These are phyloP conservation scores for Neospermospora avenae DNA, from an alignment of 2,329 filamentous ascomycete species.

Conservation along the genomic window DNA sequence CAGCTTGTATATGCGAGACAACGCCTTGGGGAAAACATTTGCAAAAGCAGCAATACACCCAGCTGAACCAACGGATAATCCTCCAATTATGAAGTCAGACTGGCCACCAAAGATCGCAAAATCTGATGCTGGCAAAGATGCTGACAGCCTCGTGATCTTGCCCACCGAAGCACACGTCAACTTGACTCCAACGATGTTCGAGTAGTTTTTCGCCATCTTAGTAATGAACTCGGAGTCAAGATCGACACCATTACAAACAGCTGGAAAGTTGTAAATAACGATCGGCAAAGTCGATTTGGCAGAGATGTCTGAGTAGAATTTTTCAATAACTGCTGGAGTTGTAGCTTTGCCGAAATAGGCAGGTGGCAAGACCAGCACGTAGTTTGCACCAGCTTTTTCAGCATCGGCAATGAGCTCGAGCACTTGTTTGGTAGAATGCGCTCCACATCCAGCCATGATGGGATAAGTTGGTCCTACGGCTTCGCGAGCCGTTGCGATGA, in stretches of 20 bases:
- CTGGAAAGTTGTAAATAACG: conserved; percentile 53
- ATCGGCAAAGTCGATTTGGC: conserved; percentile 42
- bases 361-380: conserved; percentile 45
- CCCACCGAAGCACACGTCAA: conserved; percentile 53
- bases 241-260: conserved; percentile 52
- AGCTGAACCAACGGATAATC: conserved; percentile 48
- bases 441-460: conserved; percentile 49
- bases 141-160: conserved; percentile 50
- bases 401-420: conserved; percentile 47
- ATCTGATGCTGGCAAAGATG: conserved; percentile 40
- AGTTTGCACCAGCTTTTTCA: conserved; percentile 46
- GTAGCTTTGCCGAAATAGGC: conserved; percentile 52
- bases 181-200: conserved; percentile 54
- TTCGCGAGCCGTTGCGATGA: conserved; percentile 43
- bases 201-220: conserved; percentile 42
- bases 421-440: conserved; percentile 47
- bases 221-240: conserved; percentile 51
- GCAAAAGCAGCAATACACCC: conserved; percentile 57
- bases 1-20: conserved; percentile 47
- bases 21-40: conserved; percentile 52
- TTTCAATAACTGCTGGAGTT: conserved; percentile 43
- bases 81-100: conserved; percentile 55
- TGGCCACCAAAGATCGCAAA: conserved; percentile 59
- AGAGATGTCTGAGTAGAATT: conserved; percentile 46
- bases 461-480: conserved; percentile 45